Conservation (phyloP, 2,329 filamentous ascomycete species). For the Pseudomassariella vexata region DNA sequence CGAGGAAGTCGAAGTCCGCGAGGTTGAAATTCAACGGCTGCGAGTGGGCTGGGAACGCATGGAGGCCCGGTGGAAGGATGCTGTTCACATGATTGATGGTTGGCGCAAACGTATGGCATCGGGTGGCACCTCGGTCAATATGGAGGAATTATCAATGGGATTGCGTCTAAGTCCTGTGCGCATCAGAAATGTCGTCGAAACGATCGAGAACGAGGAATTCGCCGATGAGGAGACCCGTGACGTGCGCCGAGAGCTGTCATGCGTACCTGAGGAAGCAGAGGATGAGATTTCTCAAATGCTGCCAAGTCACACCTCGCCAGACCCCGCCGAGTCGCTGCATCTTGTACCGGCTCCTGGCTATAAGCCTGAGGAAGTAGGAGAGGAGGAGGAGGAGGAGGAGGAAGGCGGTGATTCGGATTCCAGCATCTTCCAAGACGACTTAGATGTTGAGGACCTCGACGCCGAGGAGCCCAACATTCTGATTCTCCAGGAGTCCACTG, state of each 20-base stretch:
- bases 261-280: constrained; percentile 35
- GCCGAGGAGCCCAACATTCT: constrained; percentile 25
- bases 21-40: constrained; percentile 81
- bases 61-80: constrained; percentile 85
- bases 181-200: constrained; percentile 45
- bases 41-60: constrained; percentile 88
- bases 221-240: constrained; percentile 11
- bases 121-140: constrained; percentile 63
- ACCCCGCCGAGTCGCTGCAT: constrained; percentile 31
- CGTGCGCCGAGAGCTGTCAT: constrained; percentile 31
- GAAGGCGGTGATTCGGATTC: constrained; percentile 23
- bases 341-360: constrained; percentile 31
- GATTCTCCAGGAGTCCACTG: constrained; percentile 23
- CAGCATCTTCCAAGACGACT: constrained; percentile 33
- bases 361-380: constrained; percentile 20
- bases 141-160: constrained; percentile 63
- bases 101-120: constrained; percentile 80
- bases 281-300: constrained; percentile 11
- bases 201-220: constrained; percentile 19
- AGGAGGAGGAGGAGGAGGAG: constrained; percentile 24
- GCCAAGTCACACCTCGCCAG: constrained; percentile 18
- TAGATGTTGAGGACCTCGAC: constrained; percentile 28
- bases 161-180: constrained; percentile 57
- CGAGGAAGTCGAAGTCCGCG: constrained; percentile 87
- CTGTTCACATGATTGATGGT: constrained; percentile 82